phyloP scores from a whole-genome alignment of 2,329 filamentous ascomycete genomes.

The Emydomyces testavorans region DNA sequence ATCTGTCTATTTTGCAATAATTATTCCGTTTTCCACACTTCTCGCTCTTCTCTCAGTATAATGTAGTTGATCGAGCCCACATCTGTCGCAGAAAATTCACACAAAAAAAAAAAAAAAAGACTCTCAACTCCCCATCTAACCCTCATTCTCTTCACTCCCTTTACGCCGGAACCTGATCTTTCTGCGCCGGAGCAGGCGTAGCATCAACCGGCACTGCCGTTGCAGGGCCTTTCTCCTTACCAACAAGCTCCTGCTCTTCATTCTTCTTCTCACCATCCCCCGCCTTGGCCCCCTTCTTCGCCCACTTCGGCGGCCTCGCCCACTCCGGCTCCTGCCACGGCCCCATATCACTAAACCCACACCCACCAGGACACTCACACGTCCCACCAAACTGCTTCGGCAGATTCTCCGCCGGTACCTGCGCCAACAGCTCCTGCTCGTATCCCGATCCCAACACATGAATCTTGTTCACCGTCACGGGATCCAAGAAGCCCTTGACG shows the following conservation, averaged over 20 bases:
- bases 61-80: background rate
- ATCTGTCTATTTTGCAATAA: conserved; percentile 10
- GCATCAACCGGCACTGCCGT: background rate
- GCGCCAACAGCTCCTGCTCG: conserved; percentile 68
- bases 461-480: conserved; percentile 93
- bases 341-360: conserved; percentile 74
- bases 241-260: conserved; percentile 20
- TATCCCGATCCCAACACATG: conserved; percentile 74
- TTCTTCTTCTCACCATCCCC: conserved; percentile 14
- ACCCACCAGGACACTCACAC: conserved; percentile 74
- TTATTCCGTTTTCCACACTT: background rate
- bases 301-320: conserved; percentile 37
- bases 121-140: background rate
- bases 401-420: conserved; percentile 82
- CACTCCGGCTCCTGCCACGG: conserved; percentile 57
- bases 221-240: conserved; percentile 1
- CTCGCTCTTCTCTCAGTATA: background rate
- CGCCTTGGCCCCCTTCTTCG: conserved; percentile 25
- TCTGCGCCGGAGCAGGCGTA: conserved; percentile 1
- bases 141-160: background rate
- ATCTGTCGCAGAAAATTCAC: background rate
- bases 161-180: conserved; percentile 1
- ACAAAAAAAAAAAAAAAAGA: no score
- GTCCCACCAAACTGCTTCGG: conserved; percentile 73
- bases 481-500: conserved; percentile 90